Conservation (phyloP, 1,139 yeast species). For the Hyphopichia burtonii region DNA sequence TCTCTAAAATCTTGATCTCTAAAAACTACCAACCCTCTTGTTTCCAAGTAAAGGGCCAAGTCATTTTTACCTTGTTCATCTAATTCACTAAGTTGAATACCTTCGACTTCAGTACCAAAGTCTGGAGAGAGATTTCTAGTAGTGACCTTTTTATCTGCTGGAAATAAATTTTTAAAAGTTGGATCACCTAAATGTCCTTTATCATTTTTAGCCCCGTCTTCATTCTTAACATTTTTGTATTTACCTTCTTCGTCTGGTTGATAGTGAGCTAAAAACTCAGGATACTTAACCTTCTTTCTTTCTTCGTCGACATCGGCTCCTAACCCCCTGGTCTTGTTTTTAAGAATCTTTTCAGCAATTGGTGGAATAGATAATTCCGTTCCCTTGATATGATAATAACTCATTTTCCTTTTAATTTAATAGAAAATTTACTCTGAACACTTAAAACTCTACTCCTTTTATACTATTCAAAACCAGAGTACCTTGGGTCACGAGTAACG, state of each 20-base stretch:
- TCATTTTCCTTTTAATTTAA: neutral
- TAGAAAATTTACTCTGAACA: too few relatives aligned
- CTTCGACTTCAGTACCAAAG: conserved; percentile 31
- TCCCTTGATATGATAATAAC: neutral
- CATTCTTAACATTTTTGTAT: conserved; percentile 18
- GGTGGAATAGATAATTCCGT: neutral
- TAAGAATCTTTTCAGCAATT: neutral
- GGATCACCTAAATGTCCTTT: conserved; percentile 31
- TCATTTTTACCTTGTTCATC: conserved; percentile 32
- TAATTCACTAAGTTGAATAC: conserved; percentile 31
- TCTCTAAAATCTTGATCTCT: conserved; percentile 32
- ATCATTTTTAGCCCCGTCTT: conserved; percentile 21
- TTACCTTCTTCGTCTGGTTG: conserved; percentile 18
- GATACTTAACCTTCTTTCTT: conserved; percentile 18
- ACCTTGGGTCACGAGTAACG: too few relatives aligned
- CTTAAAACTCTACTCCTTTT: too few relatives aligned
- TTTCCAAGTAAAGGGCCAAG: conserved; percentile 30
- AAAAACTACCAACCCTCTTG: conserved; percentile 30
- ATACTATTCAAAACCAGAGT: too few relatives aligned
- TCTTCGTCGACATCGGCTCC: conserved; percentile 5
- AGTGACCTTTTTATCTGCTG: conserved; percentile 15
- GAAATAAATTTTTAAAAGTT: conserved; percentile 25
- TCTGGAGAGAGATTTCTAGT: conserved; percentile 26
- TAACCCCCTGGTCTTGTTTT: too few relatives aligned
- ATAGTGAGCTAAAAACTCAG: conserved; percentile 19